Conservation (phyloP, 2,329 filamentous ascomycete species). For the Cordyceps cateniannulata region DNA sequence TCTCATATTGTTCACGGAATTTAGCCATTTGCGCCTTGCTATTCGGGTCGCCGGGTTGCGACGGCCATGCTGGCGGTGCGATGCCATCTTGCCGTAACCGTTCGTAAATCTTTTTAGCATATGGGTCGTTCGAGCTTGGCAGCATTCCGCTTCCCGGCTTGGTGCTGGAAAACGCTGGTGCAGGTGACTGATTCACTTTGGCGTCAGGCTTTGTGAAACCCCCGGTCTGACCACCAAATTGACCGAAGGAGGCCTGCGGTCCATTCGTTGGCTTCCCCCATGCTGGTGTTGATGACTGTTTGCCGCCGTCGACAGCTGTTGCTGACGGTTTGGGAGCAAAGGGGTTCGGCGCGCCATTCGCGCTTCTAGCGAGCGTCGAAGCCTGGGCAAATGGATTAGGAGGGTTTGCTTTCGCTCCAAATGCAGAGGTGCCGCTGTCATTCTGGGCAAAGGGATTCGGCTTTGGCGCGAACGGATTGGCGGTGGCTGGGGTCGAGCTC, state of each 20-base stretch:
- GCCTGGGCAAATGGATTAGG: constrained; percentile 20
- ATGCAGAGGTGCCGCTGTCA: constrained; percentile 22
- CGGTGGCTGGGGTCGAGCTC: constrained; percentile 25
- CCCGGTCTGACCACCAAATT: not conserved
- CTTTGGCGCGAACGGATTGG: constrained; percentile 30
- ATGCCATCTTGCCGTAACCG: constrained; percentile 51
- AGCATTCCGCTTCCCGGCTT: not conserved
- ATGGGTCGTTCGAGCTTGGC: constrained; percentile 28
- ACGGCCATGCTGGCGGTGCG: constrained; percentile 47
- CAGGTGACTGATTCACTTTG: constrained; percentile 15
- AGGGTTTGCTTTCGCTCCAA: constrained; percentile 15
- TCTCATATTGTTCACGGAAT: constrained; percentile 50
- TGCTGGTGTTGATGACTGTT: not conserved
- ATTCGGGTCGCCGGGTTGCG: constrained; percentile 45
- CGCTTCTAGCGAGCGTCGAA: constrained; percentile 22
- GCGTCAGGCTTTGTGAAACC: constrained; percentile 15
- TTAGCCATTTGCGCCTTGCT: constrained; percentile 46
- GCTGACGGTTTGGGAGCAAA: not conserved
- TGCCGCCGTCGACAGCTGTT: not conserved
- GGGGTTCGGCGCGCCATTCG: constrained; percentile 5
- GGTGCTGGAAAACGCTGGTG: constrained; percentile 5
- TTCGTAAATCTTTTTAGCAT: constrained; percentile 44
- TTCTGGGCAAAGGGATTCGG: constrained; percentile 26
- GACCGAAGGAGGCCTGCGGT: not conserved
- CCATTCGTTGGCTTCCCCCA: constrained; percentile 2